These are phyloP conservation scores for Mortierella sp. DNA, from an alignment of 371 early-diverging fungal species.

Conservation along the genomic window DNA sequence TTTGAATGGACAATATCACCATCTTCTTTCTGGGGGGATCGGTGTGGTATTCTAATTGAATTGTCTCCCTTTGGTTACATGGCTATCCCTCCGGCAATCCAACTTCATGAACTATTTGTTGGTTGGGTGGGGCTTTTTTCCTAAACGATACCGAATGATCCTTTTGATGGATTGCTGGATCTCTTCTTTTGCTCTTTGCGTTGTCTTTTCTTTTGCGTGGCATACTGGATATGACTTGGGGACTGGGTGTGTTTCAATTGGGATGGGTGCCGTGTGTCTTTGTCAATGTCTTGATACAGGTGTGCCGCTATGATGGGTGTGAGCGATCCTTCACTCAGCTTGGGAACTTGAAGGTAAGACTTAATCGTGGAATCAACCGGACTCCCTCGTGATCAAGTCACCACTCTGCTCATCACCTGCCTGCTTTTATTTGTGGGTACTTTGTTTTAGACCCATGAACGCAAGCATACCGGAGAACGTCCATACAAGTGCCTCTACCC, in stretches of 20 bases:
- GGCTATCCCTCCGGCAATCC: too few relatives aligned
- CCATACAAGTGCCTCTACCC: slow-evolving; percentile 69
- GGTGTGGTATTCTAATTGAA: too few relatives aligned
- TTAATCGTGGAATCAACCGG: slow-evolving; percentile 1
- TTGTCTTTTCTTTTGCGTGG: slow-evolving; percentile 7
- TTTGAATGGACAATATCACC: too few relatives aligned
- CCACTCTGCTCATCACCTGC: too few relatives aligned
- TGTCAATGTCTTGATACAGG: slow-evolving; percentile 30
- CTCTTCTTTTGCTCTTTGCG: slow-evolving; percentile 12
- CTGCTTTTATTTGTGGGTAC: slow-evolving; percentile 17
- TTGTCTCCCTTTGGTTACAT: too few relatives aligned
- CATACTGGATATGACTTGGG: slow-evolving; percentile 2
- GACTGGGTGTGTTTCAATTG: too few relatives aligned
- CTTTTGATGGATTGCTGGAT: too few relatives aligned
- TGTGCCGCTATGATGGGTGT: slow-evolving; percentile 55
- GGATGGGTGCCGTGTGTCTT: neutral
- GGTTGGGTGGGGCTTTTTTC: too few relatives aligned
- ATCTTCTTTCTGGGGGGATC: too few relatives aligned
- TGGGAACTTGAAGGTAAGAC: slow-evolving; percentile 68
- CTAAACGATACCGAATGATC: too few relatives aligned
- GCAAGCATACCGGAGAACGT: slow-evolving; percentile 76
- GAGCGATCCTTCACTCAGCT: slow-evolving; percentile 65
- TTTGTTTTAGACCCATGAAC: slow-evolving; percentile 68
- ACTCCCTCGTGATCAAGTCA: too few relatives aligned
- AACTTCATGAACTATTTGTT: too few relatives aligned